Percentiles rank a stretch among this genome's conserved stretches.
phyloP scores from a whole-genome alignment of 2,329 filamentous ascomycete genomes.

The Alternaria alternata region DNA sequence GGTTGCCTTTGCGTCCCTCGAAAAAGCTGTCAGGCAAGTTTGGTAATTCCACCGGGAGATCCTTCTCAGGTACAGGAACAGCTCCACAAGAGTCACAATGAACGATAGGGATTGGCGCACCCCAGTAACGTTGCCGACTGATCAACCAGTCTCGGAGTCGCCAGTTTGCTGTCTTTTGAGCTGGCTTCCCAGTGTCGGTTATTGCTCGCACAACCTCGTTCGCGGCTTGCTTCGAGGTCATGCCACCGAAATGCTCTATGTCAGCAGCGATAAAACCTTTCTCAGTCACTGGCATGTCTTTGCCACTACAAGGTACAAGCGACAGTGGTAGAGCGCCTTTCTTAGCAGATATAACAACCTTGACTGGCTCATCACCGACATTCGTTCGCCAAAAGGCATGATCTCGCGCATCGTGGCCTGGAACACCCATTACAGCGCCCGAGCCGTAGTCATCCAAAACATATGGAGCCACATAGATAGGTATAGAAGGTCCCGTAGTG shows the following conservation, averaged over 20 bases:
- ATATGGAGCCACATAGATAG: conserved; percentile 84
- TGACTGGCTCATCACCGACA: conserved; percentile 65
- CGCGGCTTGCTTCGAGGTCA: conserved; percentile 69
- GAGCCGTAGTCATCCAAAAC: conserved; percentile 86
- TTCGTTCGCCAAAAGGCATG: conserved; percentile 82
- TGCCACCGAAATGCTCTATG: conserved; percentile 70
- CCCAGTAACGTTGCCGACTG: conserved; percentile 93
- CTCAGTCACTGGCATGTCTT: conserved; percentile 65
- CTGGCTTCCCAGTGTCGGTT: conserved; percentile 62
- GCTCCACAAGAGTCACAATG: conserved; percentile 80
- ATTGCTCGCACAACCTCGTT: conserved; percentile 64
- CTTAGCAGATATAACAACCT: conserved; percentile 59
- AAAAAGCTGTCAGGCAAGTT: conserved; percentile 73
- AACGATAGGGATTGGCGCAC: conserved; percentile 86
- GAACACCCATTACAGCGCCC: conserved; percentile 91
- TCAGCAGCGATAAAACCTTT: conserved; percentile 73
- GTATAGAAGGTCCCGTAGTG: conserved; percentile 63
- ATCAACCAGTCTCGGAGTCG: conserved; percentile 88
- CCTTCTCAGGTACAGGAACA: conserved; percentile 77
- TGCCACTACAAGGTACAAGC: conserved; percentile 46
- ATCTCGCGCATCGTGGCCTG: conserved; percentile 82
- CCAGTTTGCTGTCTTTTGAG: conserved; percentile 74
- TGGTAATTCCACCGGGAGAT: conserved; percentile 81
- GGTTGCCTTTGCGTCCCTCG: conserved; percentile 75
- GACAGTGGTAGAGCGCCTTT: conserved; percentile 12